These are phyloP conservation scores for Yarrowia hollandica DNA, from an alignment of 805 yeast genomes.

Conservation along the genomic window DNA sequence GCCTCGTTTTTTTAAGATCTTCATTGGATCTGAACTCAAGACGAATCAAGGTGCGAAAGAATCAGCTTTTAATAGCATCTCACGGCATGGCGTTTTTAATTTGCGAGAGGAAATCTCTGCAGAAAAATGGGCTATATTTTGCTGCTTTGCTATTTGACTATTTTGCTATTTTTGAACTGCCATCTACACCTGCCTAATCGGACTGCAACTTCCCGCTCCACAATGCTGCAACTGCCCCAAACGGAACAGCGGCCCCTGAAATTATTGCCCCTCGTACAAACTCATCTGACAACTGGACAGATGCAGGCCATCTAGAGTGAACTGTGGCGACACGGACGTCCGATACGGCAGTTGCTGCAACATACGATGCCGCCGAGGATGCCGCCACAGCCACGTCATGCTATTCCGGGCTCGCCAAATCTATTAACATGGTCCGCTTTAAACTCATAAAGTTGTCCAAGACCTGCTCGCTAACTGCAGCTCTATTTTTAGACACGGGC, in stretches of 20 bases:
- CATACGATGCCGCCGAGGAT: too few relatives aligned
- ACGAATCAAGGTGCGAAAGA: too few relatives aligned
- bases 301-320: constrained; percentile 22
- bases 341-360: constrained; percentile 10
- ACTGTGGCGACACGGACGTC: too few relatives aligned
- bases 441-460: neutral
- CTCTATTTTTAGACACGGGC: constrained; percentile 1
- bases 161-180: neutral
- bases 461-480: constrained; percentile 20
- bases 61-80: too few relatives aligned
- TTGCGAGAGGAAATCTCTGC: too few relatives aligned
- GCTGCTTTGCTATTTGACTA: too few relatives aligned
- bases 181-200: neutral
- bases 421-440: neutral
- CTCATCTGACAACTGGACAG: neutral
- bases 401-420: constrained; percentile 8
- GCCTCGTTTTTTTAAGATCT: too few relatives aligned
- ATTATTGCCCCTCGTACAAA: neutral
- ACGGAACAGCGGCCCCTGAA: neutral
- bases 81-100: too few relatives aligned
- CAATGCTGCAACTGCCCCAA: neutral
- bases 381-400: neutral
- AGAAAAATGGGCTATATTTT: too few relatives aligned
- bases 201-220: neutral
- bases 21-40: too few relatives aligned